phyloP scores from a whole-genome alignment of 345 rosid genomes.

The Eucalyptus regnans region DNA sequence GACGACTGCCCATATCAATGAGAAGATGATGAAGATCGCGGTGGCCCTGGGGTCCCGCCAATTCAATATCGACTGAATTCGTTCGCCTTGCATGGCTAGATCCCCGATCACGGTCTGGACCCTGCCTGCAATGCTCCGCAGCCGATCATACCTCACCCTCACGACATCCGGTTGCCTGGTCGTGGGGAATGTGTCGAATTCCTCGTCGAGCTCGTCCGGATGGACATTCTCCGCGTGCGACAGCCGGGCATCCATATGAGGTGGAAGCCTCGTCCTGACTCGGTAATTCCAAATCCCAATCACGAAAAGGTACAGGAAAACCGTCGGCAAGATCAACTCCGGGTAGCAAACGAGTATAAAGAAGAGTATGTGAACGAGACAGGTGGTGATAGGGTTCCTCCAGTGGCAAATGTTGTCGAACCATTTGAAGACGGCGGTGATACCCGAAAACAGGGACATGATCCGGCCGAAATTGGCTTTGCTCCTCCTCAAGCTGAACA shows the following conservation, averaged over 20 bases:
- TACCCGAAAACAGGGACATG: conserved; percentile 17
- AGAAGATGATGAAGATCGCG: conserved; percentile 18
- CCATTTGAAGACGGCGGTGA: conserved; percentile 23
- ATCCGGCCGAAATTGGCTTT: conserved; percentile 40
- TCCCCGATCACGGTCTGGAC: conserved; percentile 46
- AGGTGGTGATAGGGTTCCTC: conserved; percentile 38
- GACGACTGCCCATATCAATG: conserved; percentile 22
- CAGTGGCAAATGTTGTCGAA: conserved; percentile 26
- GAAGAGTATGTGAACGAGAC: conserved; percentile 31
- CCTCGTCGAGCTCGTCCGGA: conserved; percentile 40
- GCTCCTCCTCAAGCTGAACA: conserved; percentile 55
- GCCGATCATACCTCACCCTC: conserved; percentile 35
- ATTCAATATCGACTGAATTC: conserved; percentile 24
- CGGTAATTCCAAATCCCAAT: conserved; percentile 47
- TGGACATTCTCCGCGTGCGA: conserved; percentile 18
- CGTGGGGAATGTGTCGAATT: conserved; percentile 32
- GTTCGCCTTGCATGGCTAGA: conserved; percentile 38
- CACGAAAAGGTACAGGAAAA: conserved; percentile 32
- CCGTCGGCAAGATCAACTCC: conserved; percentile 33
- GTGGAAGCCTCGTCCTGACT: conserved; percentile 33
- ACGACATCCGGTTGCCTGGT: conserved; percentile 11
- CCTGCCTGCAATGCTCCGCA: conserved; percentile 32
- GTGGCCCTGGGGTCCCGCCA: conserved; percentile 45
- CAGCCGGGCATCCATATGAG: conserved; percentile 43
- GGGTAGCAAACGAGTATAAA: conserved; percentile 37